phyloP scores from a whole-genome alignment of 805 yeast genomes.

The Aciculoconidium aculeatum region DNA sequence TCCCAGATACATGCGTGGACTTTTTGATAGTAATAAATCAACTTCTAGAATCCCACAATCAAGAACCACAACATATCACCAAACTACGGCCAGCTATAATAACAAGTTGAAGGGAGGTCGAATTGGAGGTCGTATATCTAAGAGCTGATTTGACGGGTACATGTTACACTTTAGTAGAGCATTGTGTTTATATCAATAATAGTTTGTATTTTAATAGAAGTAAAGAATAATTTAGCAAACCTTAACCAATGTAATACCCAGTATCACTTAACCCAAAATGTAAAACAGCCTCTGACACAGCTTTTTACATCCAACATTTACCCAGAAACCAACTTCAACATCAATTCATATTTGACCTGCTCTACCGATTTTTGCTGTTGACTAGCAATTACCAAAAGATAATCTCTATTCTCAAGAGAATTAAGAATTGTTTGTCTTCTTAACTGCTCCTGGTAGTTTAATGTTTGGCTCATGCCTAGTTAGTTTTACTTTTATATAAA shows the following conservation, averaged over 20 bases:
- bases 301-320: too few species aligned
- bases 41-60: conserved; percentile 3
- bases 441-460: conserved; percentile 9
- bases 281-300: too few species aligned
- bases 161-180: too few species aligned
- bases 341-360: conserved; percentile 37
- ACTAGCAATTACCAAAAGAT: conserved; percentile 30
- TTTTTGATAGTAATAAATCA: conserved; percentile 19
- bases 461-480: conserved; percentile 3
- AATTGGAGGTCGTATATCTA: too few species aligned
- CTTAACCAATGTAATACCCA: too few species aligned
- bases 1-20: conserved; percentile 37
- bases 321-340: conserved; percentile 19
- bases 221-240: too few species aligned
- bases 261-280: too few species aligned
- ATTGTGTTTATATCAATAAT: too few species aligned
- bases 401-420: conserved; percentile 36
- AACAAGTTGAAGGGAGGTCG: too few species aligned
- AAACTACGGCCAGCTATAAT: too few species aligned
- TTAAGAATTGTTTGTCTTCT: conserved; percentile 30
- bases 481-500: background rate
- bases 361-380: conserved; percentile 39
- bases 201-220: background rate
- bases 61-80: too few species aligned
- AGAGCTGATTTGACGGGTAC: too few species aligned